These are phyloP conservation scores for Falciphora oryzae DNA, from an alignment of 2,329 filamentous ascomycete genomes.

Conservation along the genomic window DNA sequence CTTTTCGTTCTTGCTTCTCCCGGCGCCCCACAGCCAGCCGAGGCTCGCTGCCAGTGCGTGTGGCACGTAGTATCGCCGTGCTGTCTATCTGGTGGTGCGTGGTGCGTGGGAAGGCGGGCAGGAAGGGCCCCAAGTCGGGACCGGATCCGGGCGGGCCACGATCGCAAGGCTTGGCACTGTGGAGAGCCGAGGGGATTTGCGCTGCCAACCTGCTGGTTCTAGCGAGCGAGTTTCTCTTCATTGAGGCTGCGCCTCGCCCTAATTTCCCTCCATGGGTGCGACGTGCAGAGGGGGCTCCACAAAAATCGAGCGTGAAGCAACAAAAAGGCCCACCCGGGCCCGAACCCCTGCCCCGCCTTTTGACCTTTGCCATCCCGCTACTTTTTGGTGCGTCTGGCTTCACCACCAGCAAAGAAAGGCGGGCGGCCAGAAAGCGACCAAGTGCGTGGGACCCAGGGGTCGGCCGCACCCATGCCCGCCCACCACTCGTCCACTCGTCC, in stretches of 20 bases:
- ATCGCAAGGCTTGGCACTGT: background rate
- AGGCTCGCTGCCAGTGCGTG: background rate
- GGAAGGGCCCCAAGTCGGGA: background rate
- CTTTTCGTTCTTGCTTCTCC: too few relatives aligned
- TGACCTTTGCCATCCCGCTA: background rate
- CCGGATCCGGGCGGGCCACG: background rate
- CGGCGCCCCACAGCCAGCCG: too few relatives aligned
- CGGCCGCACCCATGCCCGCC: too few relatives aligned
- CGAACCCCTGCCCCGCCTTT: background rate
- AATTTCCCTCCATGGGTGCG: background rate
- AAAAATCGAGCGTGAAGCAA: background rate
- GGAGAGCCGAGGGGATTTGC: background rate
- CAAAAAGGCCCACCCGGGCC: background rate
- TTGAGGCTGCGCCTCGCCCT: too few relatives aligned
- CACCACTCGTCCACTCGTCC: too few relatives aligned
- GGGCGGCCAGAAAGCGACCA: background rate
- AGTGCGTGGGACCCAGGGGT: too few relatives aligned
- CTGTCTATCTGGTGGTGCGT: background rate
- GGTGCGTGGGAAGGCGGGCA: too few relatives aligned
- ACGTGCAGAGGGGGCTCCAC: background rate
- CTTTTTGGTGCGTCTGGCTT: constrained; percentile 6
- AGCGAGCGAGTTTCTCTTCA: too few relatives aligned
- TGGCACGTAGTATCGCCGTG: background rate
- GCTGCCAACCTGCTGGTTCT: background rate
- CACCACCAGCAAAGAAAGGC: constrained; percentile 6